These are phyloP conservation scores for Coemansia sp. DNA, from an alignment of 192 early-diverging fungal genomes.

Conservation along the genomic window DNA sequence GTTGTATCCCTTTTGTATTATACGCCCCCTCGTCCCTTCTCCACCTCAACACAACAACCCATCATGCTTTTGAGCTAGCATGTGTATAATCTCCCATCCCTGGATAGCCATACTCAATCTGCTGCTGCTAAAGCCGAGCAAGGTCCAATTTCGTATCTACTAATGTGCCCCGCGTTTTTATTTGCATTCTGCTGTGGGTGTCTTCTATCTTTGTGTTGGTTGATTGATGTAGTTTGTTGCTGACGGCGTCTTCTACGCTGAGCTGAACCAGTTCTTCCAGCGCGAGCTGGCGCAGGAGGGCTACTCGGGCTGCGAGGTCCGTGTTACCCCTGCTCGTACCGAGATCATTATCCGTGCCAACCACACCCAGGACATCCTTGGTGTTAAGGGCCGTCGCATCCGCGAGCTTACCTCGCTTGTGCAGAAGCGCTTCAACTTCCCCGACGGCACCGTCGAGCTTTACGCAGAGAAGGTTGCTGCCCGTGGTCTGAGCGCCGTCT, in stretches of 20 bases:
- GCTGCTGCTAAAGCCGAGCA: not conserved
- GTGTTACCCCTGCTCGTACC: slow-evolving; percentile 97
- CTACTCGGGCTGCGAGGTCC: slow-evolving; percentile 99
- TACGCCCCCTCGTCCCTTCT: too few relatives aligned
- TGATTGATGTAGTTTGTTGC: slow-evolving; percentile 83
- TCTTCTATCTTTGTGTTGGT: not conserved
- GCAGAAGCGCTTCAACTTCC: slow-evolving; percentile 99
- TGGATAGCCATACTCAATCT: not conserved
- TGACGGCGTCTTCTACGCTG: slow-evolving; percentile 99
- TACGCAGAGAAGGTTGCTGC: slow-evolving; percentile 97
- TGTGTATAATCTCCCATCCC: not conserved
- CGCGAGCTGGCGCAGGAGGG: slow-evolving; percentile 96
- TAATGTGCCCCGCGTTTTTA: not conserved
- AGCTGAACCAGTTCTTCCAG: slow-evolving; percentile 99
- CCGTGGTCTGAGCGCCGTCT: slow-evolving; percentile 97
- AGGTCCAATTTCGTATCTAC: not conserved
- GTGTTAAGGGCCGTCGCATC: slow-evolving; percentile 98
- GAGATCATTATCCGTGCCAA: slow-evolving; percentile 99
- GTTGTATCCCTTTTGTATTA: too few relatives aligned
- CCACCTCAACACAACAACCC: too few relatives aligned
- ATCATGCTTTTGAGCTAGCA: not conserved
- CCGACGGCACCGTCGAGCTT: slow-evolving; percentile 96
- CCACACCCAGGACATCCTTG: slow-evolving; percentile 96
- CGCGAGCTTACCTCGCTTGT: slow-evolving; percentile 96
- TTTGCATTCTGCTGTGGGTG: not conserved